phyloP scores from a whole-genome alignment of 129 eudicot genomes.

The Helichrysum umbraculigerum region DNA sequence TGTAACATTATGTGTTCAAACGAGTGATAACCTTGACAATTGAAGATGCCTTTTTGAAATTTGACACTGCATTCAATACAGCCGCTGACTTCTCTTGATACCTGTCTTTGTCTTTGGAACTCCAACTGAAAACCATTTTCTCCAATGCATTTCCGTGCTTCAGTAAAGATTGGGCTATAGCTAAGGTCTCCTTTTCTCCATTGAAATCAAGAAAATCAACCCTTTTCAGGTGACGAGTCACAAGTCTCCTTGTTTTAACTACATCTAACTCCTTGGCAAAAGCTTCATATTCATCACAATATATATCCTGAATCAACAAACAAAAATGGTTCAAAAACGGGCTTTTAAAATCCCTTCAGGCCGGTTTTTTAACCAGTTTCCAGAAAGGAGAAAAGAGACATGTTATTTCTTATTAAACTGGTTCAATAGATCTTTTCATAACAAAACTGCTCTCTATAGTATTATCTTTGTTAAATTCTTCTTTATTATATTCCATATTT shows the following conservation, averaged over 20 bases:
- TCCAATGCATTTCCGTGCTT: neutral
- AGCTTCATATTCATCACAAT: neutral
- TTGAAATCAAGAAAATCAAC: constrained; percentile 15
- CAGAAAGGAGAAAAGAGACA: too few species aligned
- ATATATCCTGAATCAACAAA: constrained; percentile 7
- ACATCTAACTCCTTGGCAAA: neutral
- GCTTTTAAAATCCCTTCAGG: too few species aligned
- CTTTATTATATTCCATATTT: too few species aligned
- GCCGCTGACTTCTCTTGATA: neutral
- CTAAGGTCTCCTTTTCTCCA: constrained; percentile 11
- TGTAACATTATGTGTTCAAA: neutral
- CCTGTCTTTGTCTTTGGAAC: neutral
- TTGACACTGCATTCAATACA: neutral
- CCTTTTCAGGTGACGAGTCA: constrained; percentile 6
- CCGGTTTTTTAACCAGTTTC: too few species aligned
- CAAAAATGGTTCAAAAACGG: neutral
- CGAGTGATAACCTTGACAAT: neutral
- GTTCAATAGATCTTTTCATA: neutral
- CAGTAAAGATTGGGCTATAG: neutral
- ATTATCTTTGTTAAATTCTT: too few species aligned
- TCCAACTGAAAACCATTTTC: constrained; percentile 11
- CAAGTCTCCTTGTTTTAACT: neutral
- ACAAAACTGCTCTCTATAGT: too few species aligned
- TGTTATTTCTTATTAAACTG: neutral
- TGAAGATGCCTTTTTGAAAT: neutral